These are phyloP conservation scores for Aspergillus sp. DNA, from an alignment of 2,329 filamentous ascomycete genomes.

Conservation along the genomic window DNA sequence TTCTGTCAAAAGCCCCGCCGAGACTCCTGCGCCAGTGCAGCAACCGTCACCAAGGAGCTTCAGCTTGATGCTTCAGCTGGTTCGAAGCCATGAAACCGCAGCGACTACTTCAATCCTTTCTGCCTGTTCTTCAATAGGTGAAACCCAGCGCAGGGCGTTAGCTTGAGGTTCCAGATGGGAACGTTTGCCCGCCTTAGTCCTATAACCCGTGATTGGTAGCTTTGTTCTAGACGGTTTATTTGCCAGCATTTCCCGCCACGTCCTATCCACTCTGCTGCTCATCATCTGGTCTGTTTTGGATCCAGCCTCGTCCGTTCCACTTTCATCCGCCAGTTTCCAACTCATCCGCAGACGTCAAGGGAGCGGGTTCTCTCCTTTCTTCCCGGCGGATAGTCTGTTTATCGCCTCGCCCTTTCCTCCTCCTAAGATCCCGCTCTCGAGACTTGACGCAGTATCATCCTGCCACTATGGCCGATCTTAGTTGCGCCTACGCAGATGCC, in stretches of 20 bases:
- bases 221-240: constrained; percentile 8
- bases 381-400: neutral
- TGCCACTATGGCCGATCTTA: constrained; percentile 26
- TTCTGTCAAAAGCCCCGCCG: neutral
- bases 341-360: constrained; percentile 1
- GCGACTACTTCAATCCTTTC: neutral
- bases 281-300: constrained; percentile 9
- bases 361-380: constrained; percentile 1
- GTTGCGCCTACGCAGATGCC: constrained; percentile 24
- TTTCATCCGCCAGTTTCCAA: constrained; percentile 1
- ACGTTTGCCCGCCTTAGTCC: constrained; percentile 6
- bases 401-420: neutral
- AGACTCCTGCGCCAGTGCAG: constrained; percentile 1
- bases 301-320: constrained; percentile 13
- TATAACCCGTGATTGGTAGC: constrained; percentile 14
- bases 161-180: neutral
- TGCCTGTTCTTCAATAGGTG: neutral
- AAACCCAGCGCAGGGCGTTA: neutral
- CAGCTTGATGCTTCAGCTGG: neutral
- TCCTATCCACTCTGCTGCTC: constrained; percentile 7
- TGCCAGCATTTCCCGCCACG: constrained; percentile 13
- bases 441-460: constrained; percentile 7
- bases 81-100: neutral
- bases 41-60: neutral
- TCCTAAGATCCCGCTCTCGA: neutral